Base-by-base conservation (phyloP, 1,284 basidiomycete species). In the Mixia osmundae region DNA sequence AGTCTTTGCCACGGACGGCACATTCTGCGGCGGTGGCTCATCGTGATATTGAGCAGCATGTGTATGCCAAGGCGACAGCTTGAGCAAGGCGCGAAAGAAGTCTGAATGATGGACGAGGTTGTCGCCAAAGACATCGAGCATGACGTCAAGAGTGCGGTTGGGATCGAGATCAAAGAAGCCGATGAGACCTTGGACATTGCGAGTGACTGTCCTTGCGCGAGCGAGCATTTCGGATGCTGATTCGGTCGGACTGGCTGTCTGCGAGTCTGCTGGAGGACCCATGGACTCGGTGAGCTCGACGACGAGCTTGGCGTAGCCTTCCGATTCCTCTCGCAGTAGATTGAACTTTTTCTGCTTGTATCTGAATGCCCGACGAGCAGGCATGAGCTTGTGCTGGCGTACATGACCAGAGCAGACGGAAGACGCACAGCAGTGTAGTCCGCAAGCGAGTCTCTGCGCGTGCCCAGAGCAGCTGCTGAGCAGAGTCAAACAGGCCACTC, bases 301-400 rank as follows among this genome's bases (percentile, higher is more conserved):
- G 22, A 76, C 70, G 24, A 97, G 68, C 51, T 87, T 85, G 50
- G 80, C 79, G 59, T 85, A 97, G 4, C 91, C 91, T 61, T 97
- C 87, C 1, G 82, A 87, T 48, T 91, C 82, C 59, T 99, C 91
- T 27, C 91, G 76, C 8, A 95, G 67, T 23, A 99, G 67, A 51
- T 97, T 99, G 64, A 85, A 94, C 57, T 94, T 95, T 59, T 85
- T 85, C 57, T 97, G 91, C 56, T 89, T 94, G 66, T 89, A 97
- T 58, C 57, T 60, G 18, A 10, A 31, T 26, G n/a, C n/a, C n/a
- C n/a, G n/a, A n/a, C n/a, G n/a, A n/a, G n/a, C n/a, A n/a, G n/a
- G n/a, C n/a, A n/a, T n/a, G n/a, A n/a, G n/a, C n/a, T n/a, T n/a
- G n/a, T n/a, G n/a, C n/a, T n/a, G n/a, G n/a, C n/a, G n/a, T n/a